phyloP scores from a whole-genome alignment of 345 rosid species.

The Boechera stricta region DNA sequence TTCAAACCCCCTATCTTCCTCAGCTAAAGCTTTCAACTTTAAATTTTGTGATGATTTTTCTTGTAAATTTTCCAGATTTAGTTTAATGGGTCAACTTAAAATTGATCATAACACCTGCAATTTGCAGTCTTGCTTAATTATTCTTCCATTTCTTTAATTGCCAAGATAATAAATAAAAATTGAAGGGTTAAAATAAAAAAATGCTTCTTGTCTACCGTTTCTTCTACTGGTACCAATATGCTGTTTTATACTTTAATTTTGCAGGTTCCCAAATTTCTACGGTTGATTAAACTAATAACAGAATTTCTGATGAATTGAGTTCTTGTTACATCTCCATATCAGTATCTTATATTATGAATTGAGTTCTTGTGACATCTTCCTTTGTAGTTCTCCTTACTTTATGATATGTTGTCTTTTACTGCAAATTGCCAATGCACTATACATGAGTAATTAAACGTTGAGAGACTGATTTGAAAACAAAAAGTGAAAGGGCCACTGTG shows the following conservation, averaged over 20 bases:
- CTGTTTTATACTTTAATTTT: slow-evolving; percentile 60
- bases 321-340: too few species aligned
- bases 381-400: too few species aligned
- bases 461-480: too few species aligned
- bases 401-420: too few species aligned
- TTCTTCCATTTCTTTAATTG: slow-evolving; percentile 46
- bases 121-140: slow-evolving; percentile 44
- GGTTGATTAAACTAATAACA: slow-evolving; percentile 43
- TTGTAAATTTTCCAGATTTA: slow-evolving; percentile 54
- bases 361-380: slow-evolving; percentile 22
- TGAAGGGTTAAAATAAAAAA: slow-evolving; percentile 47
- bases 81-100: slow-evolving; percentile 44
- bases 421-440: too few species aligned
- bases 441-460: too few species aligned
- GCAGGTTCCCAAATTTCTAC: slow-evolving; percentile 73
- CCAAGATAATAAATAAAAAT: slow-evolving; percentile 45
- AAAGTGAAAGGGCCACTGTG: too few species aligned
- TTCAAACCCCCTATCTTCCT: background rate
- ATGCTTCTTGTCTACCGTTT: slow-evolving; percentile 81
- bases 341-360: too few species aligned
- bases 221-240: slow-evolving; percentile 78
- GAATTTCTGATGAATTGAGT: background rate
- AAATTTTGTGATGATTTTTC: slow-evolving; percentile 36
- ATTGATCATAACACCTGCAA: slow-evolving; percentile 44
- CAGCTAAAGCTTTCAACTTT: background rate